Evolutionary conservation across 495 filamentous ascomycete genomes (phyloP).

Genomic region (Cercophora scortea): DNA sequence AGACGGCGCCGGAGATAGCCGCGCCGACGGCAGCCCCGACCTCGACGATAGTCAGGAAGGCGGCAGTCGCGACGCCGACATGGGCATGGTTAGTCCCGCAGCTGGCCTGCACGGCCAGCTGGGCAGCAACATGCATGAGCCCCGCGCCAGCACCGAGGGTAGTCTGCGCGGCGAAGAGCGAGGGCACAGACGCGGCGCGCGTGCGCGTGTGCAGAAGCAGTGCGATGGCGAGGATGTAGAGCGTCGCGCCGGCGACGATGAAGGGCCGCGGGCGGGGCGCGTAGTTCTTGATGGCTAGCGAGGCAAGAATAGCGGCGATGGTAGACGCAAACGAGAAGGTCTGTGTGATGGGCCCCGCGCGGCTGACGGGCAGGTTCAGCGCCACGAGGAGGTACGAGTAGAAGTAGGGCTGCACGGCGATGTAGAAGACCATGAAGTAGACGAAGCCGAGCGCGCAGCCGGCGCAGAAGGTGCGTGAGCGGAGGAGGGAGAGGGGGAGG

Average conservation of each 20-base stretch:
- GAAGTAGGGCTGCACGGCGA: slow-evolving; percentile 53
- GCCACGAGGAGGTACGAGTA: slow-evolving; percentile 58
- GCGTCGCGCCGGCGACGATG: slow-evolving; percentile 41
- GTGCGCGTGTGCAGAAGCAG: slow-evolving; percentile 63
- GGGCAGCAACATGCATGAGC: slow-evolving; percentile 46
- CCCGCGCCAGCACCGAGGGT: slow-evolving; percentile 60
- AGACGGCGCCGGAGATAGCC: slow-evolving; percentile 55
- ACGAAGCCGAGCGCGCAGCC: slow-evolving; percentile 49
- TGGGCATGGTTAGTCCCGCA: slow-evolving; percentile 42
- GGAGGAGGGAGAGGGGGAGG: slow-evolving; percentile 51
- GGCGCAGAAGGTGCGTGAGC: slow-evolving; percentile 53
- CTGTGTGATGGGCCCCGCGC: slow-evolving; percentile 47
- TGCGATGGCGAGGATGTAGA: slow-evolving; percentile 54
- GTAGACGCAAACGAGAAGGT: slow-evolving; percentile 44
- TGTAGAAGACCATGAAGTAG: slow-evolving; percentile 56
- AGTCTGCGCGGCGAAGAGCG: slow-evolving; percentile 61
- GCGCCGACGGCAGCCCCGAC: slow-evolving; percentile 57
- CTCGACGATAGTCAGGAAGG: slow-evolving; percentile 47
- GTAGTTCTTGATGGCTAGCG: slow-evolving; percentile 48
- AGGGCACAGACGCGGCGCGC: slow-evolving; percentile 38
- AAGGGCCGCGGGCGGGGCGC: slow-evolving; percentile 26
- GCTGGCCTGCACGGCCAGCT: slow-evolving; percentile 53
- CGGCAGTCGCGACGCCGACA: slow-evolving; percentile 53
- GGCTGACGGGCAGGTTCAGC: slow-evolving; percentile 44
- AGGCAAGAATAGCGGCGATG: slow-evolving; percentile 45